Evolutionary conservation across 768 basidiomycete species (phyloP), one percentile per base, ranked within the genome.

Genomic region (Hericium erinaceus): DNA sequence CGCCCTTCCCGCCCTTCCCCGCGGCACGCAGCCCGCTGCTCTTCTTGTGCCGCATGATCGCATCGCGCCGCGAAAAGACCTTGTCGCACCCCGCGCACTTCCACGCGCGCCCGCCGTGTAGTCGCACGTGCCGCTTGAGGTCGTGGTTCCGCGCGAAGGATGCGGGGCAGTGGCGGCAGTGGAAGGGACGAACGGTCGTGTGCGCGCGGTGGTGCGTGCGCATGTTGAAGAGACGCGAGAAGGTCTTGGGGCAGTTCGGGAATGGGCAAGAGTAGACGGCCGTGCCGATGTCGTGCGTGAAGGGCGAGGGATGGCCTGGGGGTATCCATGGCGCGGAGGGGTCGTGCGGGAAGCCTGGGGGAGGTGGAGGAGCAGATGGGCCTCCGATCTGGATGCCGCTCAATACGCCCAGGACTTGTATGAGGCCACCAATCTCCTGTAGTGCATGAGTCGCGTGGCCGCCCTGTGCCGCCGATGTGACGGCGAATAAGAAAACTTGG

Each of bases 181-280:
- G 77, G 68, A 77, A 85, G 0, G 87, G 86, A 9, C 87, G 80
- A 61, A 85, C 80, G 0, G 74, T 67, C 3, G 84, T 75, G 63
- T 90, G 88, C 33, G 80, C 68, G 40, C 81, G 82, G 64, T 87
- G 82, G 68, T 92, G 89, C 2, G 81, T 77, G 5, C 88, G 85
- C 8, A 92, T 77, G 61, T 74, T 79, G 68, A 82, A 86, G 12
- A 89, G 74, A 11, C 84, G 81, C 49, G 82, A 78, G 67, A 92
- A 91, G 6, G 74, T 80, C 71, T 87, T 89, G 58, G 70, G 73
- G 67, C 89, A 92, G 37, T 78, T 74, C 26, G 77, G 71, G 16
- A 81, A 73, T n/a, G 82, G 76, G 67, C 89, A 92, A 4, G 89
- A 89, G 64, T 89, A 84, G n/a, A 90, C 86, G 8, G 87, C 86